A percentile compares a stretch with the other conserved stretches of the same genome.
Evolutionary conservation across 768 basidiomycete genomes (phyloP).

Genomic region (Suillus placidus): DNA sequence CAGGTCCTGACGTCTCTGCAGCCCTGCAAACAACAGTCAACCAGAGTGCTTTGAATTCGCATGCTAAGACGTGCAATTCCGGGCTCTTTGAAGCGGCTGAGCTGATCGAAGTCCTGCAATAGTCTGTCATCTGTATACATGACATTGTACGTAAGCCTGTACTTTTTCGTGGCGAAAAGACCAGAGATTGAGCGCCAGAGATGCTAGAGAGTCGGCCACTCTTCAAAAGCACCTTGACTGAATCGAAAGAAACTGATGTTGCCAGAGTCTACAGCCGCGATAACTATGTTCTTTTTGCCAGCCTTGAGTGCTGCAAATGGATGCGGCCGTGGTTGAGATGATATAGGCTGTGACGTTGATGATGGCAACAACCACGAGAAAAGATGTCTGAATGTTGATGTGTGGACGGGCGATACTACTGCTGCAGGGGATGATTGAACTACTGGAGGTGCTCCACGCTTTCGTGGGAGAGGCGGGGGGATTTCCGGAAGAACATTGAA

Average conservation of each 20-base stretch:
- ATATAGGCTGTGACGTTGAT: constrained; percentile 32
- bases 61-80: not conserved
- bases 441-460: constrained; percentile 24
- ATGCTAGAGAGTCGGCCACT: constrained; percentile 57
- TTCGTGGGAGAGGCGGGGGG: constrained; percentile 63
- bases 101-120: not conserved
- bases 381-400: constrained; percentile 15
- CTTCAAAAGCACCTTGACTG: constrained; percentile 81
- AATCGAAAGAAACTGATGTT: constrained; percentile 89
- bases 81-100: not conserved
- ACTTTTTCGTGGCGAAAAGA: not conserved
- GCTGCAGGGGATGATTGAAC: constrained; percentile 11
- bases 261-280: constrained; percentile 89
- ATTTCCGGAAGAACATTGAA: constrained; percentile 68
- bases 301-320: constrained; percentile 82
- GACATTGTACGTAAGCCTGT: not conserved
- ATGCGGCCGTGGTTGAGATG: constrained; percentile 49
- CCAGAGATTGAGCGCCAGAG: not conserved
- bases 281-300: constrained; percentile 80
- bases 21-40: not conserved
- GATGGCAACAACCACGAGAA: constrained; percentile 29
- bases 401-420: not conserved
- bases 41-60: not conserved
- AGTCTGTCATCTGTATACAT: not conserved
- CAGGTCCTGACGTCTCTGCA: not conserved